Evolutionary conservation across 2,329 filamentous ascomycete genomes (phyloP).

Genomic region (Piedraia hortae): DNA sequence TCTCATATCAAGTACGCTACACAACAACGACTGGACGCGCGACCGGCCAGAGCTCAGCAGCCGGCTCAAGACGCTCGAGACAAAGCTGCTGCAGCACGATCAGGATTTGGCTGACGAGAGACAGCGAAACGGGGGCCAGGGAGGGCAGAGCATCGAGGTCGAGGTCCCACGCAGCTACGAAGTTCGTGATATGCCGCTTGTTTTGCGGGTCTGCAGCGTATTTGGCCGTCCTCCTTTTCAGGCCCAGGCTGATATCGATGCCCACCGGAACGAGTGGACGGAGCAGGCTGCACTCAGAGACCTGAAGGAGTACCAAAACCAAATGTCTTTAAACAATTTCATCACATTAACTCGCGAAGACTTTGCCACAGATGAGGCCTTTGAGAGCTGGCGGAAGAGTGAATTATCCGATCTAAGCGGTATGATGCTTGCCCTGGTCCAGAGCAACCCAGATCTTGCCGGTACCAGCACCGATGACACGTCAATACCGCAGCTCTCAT

Average conservation of each 20-base stretch:
- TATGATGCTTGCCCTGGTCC: constrained; percentile 78
- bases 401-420: constrained; percentile 68
- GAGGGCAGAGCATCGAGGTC: constrained; percentile 47
- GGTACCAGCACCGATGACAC: constrained; percentile 35
- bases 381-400: constrained; percentile 71
- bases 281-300: constrained; percentile 76
- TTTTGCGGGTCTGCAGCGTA: constrained; percentile 60
- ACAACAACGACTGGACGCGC: constrained; percentile 58
- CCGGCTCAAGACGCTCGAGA: constrained; percentile 58
- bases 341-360: constrained; percentile 57
- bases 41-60: constrained; percentile 63
- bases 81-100: constrained; percentile 78
- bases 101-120: constrained; percentile 49
- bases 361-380: constrained; percentile 73
- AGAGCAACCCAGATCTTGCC: constrained; percentile 58
- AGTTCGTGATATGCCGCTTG: constrained; percentile 89
- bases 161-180: constrained; percentile 65
- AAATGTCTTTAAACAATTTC: constrained; percentile 52
- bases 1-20: constrained; percentile 51
- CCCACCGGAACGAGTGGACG: constrained; percentile 58
- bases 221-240: constrained; percentile 58
- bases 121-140: constrained; percentile 27
- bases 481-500: constrained; percentile 6
- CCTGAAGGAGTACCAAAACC: constrained; percentile 76
- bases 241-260: constrained; percentile 67